Conservation (phyloP, 176 grass and related monocot species). For the Canna indica region DNA sequence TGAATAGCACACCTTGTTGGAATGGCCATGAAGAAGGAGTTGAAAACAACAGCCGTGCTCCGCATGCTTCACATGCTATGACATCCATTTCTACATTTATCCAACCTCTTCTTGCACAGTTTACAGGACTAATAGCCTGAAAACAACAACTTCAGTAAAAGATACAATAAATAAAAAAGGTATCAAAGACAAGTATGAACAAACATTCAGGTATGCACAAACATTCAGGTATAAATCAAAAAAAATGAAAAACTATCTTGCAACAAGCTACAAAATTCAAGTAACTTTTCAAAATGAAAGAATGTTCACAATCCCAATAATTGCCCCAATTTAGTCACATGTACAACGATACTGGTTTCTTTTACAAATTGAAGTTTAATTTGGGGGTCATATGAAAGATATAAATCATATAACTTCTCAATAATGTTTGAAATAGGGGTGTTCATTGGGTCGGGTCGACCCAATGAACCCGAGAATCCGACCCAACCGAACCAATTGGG, state of each 20-base stretch:
- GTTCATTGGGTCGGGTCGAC: too few species aligned
- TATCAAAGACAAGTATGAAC: background rate
- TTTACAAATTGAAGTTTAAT: background rate
- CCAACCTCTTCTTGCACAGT: conserved; percentile 96
- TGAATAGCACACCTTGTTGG: conserved; percentile 57
- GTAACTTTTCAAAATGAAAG: too few species aligned
- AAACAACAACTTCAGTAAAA: background rate
- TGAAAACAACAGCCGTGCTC: conserved; percentile 66
- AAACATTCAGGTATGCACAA: background rate
- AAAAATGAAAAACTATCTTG: background rate
- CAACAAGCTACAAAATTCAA: too few species aligned
- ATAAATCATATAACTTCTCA: background rate
- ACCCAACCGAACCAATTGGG: too few species aligned
- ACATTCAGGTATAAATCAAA: too few species aligned
- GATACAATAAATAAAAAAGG: background rate
- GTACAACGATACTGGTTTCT: background rate
- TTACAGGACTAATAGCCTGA: conserved; percentile 82
- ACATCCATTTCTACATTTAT: conserved; percentile 70
- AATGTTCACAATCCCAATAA: background rate
- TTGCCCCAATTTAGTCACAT: background rate
- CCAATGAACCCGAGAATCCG: too few species aligned
- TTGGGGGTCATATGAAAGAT: background rate
- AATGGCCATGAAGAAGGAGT: conserved; percentile 75
- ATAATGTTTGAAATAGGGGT: too few species aligned
- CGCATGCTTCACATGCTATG: conserved; percentile 94